Base-by-base conservation (phyloP, 1,284 basidiomycete species). In the Ceratobasidium sp. region DNA sequence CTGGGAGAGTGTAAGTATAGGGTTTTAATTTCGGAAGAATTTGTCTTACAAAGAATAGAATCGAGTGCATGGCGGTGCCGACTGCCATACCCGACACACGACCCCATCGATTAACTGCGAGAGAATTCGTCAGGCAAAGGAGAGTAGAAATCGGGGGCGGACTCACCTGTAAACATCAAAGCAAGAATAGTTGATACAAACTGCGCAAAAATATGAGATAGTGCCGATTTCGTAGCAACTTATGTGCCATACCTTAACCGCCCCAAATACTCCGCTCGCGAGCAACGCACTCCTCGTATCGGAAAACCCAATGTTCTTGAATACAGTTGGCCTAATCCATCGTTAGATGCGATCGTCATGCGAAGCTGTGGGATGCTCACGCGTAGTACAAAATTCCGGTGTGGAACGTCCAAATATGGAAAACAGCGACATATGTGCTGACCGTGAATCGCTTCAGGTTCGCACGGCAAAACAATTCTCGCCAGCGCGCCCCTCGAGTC, bases 371-470 rank as follows among this genome's bases (percentile, higher is more conserved):
- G 15, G 13, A 38, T 32, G 64, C 68, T 50, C 58, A 69, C 68
- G 70, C 70, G 43, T 71, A 71, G 27, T 71, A 71, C 35, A 71
- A 45, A 20, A 71, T 69, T 10, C 68, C 70, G n/a, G 68, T 71
- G 31, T 71, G 70, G 35, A 60, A 68, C 10, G 55, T 58, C 70
- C 68, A 71, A 32, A 71, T 71, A 43, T 71, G 70, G 58, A 68
- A 71, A 10, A 57, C 35, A 27, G 60, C 58, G 27, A 71, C 58
- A 29, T 69, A 71, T 6, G 56, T 62, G 40, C 52, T 69, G 25
- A 60, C 56, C 17, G 52, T 58, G 34, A 71, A 49, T 29, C 68
- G 57, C 31, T 58, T 64, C 25, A 68, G 25, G 20, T 55, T 50
- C n/a, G 43, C 45, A n/a, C 62, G 60, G 25, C 52, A 56, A 17